Conservation (phyloP, 331 rosid species). For the Quercus lobata region DNA sequence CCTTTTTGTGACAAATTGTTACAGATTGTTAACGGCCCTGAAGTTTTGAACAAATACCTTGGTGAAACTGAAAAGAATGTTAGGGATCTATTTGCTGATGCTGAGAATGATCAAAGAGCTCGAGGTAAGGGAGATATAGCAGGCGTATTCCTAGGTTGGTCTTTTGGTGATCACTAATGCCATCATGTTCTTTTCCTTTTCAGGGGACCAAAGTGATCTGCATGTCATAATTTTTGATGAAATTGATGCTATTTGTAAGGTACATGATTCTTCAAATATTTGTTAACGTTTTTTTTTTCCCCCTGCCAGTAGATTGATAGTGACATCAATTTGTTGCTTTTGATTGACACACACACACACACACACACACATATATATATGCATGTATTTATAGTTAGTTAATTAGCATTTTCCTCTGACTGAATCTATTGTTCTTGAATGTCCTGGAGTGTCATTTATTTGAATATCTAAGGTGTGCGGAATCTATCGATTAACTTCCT, state of each 20-base stretch:
- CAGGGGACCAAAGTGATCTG: slow-evolving; percentile 96
- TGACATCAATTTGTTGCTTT: slow-evolving; percentile 12
- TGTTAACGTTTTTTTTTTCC: not conserved
- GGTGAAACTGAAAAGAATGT: slow-evolving; percentile 99
- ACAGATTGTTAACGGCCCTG: slow-evolving; percentile 97
- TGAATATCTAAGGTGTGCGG: too few species aligned
- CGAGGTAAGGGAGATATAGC: slow-evolving; percentile 50
- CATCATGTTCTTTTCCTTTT: slow-evolving; percentile 20
- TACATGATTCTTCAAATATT: slow-evolving; percentile 32
- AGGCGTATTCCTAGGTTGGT: slow-evolving; percentile 9
- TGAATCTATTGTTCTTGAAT: not conserved
- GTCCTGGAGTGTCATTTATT: not conserved
- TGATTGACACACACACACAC: too few species aligned
- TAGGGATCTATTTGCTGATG: slow-evolving; percentile 98
- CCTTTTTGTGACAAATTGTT: slow-evolving; percentile 7
- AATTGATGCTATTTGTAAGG: slow-evolving; percentile 99
- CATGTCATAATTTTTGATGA: slow-evolving; percentile 99
- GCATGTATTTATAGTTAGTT: too few species aligned
- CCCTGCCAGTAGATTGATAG: slow-evolving; percentile 1
- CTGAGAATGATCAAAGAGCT: slow-evolving; percentile 88
- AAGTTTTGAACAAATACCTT: slow-evolving; percentile 91
- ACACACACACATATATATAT: too few species aligned
- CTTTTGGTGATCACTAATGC: slow-evolving; percentile 24
- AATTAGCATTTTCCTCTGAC: not conserved
- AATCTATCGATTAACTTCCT: too few species aligned